phyloP scores from a whole-genome alignment of 148 eudicot genomes.

The Tetragonia tetragonoides region DNA sequence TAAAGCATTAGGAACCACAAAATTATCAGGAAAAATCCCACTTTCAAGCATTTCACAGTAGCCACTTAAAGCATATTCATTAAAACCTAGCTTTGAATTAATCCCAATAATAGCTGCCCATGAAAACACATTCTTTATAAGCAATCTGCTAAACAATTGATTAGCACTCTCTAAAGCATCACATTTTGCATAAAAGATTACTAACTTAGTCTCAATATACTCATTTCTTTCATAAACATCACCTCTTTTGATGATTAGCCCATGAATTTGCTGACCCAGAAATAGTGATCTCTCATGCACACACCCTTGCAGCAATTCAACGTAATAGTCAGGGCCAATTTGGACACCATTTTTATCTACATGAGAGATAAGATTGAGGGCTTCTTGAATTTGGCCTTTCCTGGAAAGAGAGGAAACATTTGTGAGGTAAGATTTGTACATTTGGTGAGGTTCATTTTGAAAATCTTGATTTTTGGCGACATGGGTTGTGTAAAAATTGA shows the following conservation, averaged over 20 bases:
- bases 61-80: constrained; percentile 34
- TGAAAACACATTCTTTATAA: constrained; percentile 38
- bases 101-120: constrained; percentile 59
- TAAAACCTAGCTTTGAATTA: constrained; percentile 36
- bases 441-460: background rate
- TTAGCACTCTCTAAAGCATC: constrained; percentile 31
- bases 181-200: constrained; percentile 61
- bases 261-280: constrained; percentile 56
- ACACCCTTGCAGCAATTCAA: constrained; percentile 54
- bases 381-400: constrained; percentile 38
- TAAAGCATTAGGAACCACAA: constrained; percentile 48
- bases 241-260: constrained; percentile 48
- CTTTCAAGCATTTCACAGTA: constrained; percentile 41
- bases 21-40: constrained; percentile 40
- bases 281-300: constrained; percentile 32
- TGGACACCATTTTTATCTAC: constrained; percentile 26
- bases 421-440: constrained; percentile 27
- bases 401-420: constrained; percentile 30
- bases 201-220: constrained; percentile 51
- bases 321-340: constrained; percentile 40
- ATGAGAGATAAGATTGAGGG: constrained; percentile 31
- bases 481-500: constrained; percentile 22
- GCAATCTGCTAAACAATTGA: constrained; percentile 28
- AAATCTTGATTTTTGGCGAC: constrained; percentile 21
- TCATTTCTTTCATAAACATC: constrained; percentile 38